Conservation (phyloP, 176 grass and related monocot genomes). For the Thinopyrum elongatum region DNA sequence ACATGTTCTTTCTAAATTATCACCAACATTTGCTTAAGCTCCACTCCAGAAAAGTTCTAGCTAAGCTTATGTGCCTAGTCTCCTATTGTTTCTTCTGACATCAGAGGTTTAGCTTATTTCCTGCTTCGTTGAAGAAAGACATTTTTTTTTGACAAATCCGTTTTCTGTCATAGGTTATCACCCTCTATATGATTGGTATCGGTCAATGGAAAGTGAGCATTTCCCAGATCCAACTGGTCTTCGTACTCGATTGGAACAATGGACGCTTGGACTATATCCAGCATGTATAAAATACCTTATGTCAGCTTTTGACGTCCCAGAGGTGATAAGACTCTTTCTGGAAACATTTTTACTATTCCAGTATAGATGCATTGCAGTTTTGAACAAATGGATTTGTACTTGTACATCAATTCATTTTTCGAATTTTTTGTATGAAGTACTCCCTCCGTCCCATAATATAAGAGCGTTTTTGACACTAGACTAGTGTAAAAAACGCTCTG, state of each 20-base stretch:
- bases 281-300: constrained; percentile 99
- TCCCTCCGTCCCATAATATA: too few relatives aligned
- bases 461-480: too few relatives aligned
- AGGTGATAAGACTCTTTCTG: constrained; percentile 46
- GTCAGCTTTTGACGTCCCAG: constrained; percentile 75
- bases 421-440: background rate
- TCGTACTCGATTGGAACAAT: constrained; percentile 82
- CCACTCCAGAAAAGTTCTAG: background rate
- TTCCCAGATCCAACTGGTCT: constrained; percentile 94
- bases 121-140: background rate
- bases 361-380: background rate
- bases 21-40: background rate
- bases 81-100: background rate
- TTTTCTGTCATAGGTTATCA: constrained; percentile 50
- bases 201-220: constrained; percentile 96
- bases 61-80: background rate
- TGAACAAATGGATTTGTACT: background rate
- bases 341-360: background rate
- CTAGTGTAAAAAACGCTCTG: too few relatives aligned
- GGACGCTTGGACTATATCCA: constrained; percentile 92
- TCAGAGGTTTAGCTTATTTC: background rate
- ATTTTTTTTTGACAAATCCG: background rate
- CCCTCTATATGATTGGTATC: constrained; percentile 64
- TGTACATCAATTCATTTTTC: background rate
- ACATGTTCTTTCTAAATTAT: background rate